These are phyloP conservation scores for Rubus parviflorus DNA, from an alignment of 306 rosid species.

Conservation along the genomic window DNA sequence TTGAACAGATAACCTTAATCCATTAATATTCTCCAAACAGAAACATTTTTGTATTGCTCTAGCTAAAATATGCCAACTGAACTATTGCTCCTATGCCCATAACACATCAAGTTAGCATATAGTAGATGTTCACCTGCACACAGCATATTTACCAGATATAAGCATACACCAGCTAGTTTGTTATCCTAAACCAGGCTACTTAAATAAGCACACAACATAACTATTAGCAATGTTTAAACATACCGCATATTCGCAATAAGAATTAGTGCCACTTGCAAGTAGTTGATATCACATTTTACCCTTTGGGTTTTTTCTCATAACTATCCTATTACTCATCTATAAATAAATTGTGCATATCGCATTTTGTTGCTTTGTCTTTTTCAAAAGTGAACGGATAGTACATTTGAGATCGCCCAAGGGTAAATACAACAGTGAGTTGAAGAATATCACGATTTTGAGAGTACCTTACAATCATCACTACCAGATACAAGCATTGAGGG, in stretches of 20 bases:
- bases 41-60: not conserved
- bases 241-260: not conserved
- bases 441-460: not conserved
- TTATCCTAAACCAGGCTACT: not conserved
- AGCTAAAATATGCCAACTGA: not conserved
- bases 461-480: conserved; percentile 98
- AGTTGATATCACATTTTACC: not conserved
- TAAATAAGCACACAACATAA: not conserved
- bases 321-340: not conserved
- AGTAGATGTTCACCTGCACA: not conserved
- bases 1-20: not conserved
- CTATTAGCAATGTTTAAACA: not conserved
- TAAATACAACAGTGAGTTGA: conserved; percentile 5
- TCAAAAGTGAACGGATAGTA: not conserved
- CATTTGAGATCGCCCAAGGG: conserved; percentile 16
- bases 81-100: not conserved
- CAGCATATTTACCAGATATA: not conserved
- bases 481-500: conserved; percentile 97
- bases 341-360: not conserved
- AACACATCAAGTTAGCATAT: not conserved
- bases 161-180: not conserved
- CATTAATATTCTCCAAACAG: not conserved
- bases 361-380: no score
- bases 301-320: not conserved
- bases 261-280: not conserved